phyloP scores from a whole-genome alignment of 108 stramenopile genomes.

The Cyclotella cryptica region DNA sequence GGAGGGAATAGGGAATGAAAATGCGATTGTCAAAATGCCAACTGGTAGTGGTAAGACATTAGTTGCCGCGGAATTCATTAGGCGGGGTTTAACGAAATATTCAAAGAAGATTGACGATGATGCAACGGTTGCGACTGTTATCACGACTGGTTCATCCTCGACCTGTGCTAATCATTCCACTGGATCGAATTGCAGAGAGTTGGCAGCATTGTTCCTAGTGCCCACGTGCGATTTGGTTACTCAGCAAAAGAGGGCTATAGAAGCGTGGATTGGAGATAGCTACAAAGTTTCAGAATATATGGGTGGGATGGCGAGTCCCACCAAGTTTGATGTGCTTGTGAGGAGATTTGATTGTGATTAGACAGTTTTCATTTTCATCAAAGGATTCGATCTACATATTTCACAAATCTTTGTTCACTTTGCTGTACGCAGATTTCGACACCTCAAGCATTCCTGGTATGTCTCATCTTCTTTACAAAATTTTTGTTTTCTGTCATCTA shows the following conservation, averaged over 20 bases:
- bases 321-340: slow-evolving; percentile 46
- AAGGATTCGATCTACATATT: no score
- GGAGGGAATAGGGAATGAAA: slow-evolving; percentile 38
- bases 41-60: slow-evolving; percentile 56
- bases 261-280: slow-evolving; percentile 32
- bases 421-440: slow-evolving; percentile 33
- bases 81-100: slow-evolving; percentile 7
- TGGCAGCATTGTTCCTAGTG: slow-evolving; percentile 45
- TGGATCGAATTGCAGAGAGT: neutral
- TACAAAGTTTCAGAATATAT: slow-evolving; percentile 33
- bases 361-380: no score
- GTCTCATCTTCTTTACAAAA: neutral
- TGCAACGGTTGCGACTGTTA: neutral
- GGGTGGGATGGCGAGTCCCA: slow-evolving; percentile 36
- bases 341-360: no score
- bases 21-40: slow-evolving; percentile 60
- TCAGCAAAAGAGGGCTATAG: slow-evolving; percentile 38
- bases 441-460: slow-evolving; percentile 53
- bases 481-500: neutral
- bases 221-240: slow-evolving; percentile 50
- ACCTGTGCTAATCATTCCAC: neutral
- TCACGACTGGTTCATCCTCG: neutral
- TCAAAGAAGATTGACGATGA: neutral
- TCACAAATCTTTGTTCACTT: no score
- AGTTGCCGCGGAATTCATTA: slow-evolving; percentile 53